phyloP scores from a whole-genome alignment of 139 green algal genomes.

The Prasinococcaceae sp. region DNA sequence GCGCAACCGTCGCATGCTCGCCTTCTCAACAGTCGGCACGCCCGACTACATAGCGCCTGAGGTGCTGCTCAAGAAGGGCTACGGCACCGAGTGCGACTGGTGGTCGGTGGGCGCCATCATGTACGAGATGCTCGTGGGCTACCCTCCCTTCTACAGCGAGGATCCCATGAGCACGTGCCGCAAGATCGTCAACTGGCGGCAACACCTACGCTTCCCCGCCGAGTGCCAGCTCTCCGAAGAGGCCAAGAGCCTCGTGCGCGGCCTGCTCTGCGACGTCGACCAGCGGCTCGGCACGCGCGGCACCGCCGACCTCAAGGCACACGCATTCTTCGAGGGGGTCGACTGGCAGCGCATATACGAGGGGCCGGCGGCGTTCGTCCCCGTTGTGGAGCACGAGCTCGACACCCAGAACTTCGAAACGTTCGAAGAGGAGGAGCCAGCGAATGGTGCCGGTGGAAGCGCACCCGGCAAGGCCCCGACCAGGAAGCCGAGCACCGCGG shows the following conservation, averaged over 20 bases:
- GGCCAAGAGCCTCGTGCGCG: slow-evolving; percentile 70
- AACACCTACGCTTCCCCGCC: slow-evolving; percentile 71
- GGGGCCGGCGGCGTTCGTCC: slow-evolving; percentile 51
- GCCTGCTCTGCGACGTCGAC: slow-evolving; percentile 90
- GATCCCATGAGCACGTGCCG: slow-evolving; percentile 81
- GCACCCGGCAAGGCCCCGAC: slow-evolving; percentile 15
- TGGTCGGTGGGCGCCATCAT: slow-evolving; percentile 80
- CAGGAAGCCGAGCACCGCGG: neutral
- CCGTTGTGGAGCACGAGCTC: slow-evolving; percentile 65
- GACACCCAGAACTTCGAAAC: slow-evolving; percentile 97
- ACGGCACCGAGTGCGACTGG: slow-evolving; percentile 97
- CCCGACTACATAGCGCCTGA: slow-evolving; percentile 92
- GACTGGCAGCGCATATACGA: slow-evolving; percentile 63
- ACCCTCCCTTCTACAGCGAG: slow-evolving; percentile 93
- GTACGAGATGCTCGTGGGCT: slow-evolving; percentile 95
- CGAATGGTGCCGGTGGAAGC: slow-evolving; percentile 17
- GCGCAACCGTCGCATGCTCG: slow-evolving; percentile 46
- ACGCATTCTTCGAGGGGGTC: slow-evolving; percentile 84
- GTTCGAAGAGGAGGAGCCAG: slow-evolving; percentile 73
- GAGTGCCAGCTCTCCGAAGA: slow-evolving; percentile 38
- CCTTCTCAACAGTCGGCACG: slow-evolving; percentile 82
- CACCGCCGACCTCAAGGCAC: slow-evolving; percentile 52
- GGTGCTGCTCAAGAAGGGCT: slow-evolving; percentile 94
- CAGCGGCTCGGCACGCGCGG: slow-evolving; percentile 62
- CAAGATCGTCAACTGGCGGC: slow-evolving; percentile 53